Base-by-base conservation (phyloP, 2,329 filamentous ascomycete genomes). In the Diaporthe sp. region DNA sequence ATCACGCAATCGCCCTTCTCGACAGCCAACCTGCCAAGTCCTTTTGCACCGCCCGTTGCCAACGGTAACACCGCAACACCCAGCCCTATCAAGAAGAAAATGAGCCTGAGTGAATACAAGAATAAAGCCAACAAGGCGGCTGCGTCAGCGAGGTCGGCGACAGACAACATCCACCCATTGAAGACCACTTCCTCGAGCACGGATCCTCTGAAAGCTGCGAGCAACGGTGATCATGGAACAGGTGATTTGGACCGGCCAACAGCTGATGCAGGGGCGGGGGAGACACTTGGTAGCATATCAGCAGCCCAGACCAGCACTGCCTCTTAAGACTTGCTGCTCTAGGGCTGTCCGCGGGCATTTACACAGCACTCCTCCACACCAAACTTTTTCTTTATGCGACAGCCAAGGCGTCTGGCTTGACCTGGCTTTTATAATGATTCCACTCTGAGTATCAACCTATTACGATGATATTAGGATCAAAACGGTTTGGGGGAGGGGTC, bases 71-170 rank as follows among this genome's bases (percentile, higher is more conserved):
- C 81, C 8, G 85, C 85, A 13, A 85, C 87, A 30, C 89, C 90
- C 3, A 92, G 90, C 76, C 91, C 91, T 3, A 84, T 91, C 42
- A 92, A 92, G 82, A 93, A 93, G 85, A 93, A 92, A 81, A 83
- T 93, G 50, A 92, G 90, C 76, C 81, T 93, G 2, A 92, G 90
- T 78, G 91, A 93, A 79, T 93, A 93, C 78, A 91, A 90, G 80
- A 90, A 88, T 77, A 85, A 89, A 68, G 86, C 88, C 83, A 89
- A 88, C 78, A 92, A 90, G 79, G 87, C 86, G 4, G 86, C 87
- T 3, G 86, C 80, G 78, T 68, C 72, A 10, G 75, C 73, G 17
- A 70, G 52, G 54, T 47, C 55, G 45, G 38, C 45, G 17, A 30
- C 64, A 10, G 75, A 76, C 25, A 55, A 19, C 17, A 85, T 82